Percentiles rank a stretch among this genome's conserved stretches.
phyloP scores from a whole-genome alignment of 257 asterid species.

The Solanum etuberosum region DNA sequence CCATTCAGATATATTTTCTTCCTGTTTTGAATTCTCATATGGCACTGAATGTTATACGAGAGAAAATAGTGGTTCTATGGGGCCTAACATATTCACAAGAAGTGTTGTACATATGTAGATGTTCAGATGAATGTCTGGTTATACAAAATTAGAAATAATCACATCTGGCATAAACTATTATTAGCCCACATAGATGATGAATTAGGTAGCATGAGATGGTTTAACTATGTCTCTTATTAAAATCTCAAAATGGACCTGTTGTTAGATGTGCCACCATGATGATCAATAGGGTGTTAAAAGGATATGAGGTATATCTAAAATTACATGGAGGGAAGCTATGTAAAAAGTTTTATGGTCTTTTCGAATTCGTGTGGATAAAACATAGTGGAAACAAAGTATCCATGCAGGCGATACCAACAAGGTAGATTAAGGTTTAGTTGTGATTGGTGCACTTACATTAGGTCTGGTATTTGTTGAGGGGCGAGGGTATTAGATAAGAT shows the following conservation, averaged over 20 bases:
- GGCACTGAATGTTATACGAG: not conserved
- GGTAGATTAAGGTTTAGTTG: not conserved
- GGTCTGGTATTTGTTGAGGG: not conserved
- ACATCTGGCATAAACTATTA: not conserved
- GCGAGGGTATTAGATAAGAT: not conserved
- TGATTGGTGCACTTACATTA: not conserved
- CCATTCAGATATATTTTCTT: not conserved
- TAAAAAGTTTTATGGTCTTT: not conserved
- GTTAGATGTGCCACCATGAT: not conserved
- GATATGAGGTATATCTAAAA: not conserved
- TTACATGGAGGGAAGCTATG: not conserved
- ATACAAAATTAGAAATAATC: not conserved
- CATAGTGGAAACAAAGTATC: not conserved
- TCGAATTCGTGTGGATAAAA: not conserved
- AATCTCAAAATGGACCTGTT: not conserved
- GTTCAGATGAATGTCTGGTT: not conserved
- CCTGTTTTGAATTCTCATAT: not conserved
- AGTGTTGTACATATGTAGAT: not conserved
- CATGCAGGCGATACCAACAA: not conserved
- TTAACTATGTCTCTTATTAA: not conserved
- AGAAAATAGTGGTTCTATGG: not conserved
- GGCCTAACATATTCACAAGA: not conserved
- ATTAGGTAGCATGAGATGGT: not conserved
- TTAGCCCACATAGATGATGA: not conserved
- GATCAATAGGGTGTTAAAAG: not conserved